Evolutionary conservation across 208 protist genomes (phyloP).

Genomic region (Trypanosoma congolense): DNA sequence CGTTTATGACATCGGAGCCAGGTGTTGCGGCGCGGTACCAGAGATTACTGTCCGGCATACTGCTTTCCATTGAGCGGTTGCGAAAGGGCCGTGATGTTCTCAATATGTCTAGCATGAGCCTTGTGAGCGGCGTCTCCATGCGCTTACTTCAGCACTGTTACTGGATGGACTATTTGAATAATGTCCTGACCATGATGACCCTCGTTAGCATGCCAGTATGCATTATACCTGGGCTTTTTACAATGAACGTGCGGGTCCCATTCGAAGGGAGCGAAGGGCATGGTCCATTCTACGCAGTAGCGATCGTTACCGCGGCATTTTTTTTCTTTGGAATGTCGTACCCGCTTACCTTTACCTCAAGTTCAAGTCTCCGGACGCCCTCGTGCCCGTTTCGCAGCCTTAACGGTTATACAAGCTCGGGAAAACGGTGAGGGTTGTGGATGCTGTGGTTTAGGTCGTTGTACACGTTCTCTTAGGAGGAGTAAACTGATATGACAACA

Average conservation of each 20-base stretch:
- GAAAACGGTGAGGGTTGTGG: too few relatives aligned
- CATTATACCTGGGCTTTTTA: constrained; percentile 66
- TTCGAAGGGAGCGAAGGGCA: constrained; percentile 34
- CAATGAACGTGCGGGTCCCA: constrained; percentile 68
- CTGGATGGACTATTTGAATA: constrained; percentile 81
- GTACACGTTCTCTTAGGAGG: too few relatives aligned
- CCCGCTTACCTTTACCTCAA: constrained; percentile 43
- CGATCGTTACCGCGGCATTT: constrained; percentile 36
- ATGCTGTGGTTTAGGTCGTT: too few relatives aligned
- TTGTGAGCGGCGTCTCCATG: constrained; percentile 73
- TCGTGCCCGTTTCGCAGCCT: constrained; percentile 36
- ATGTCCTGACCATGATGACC: constrained; percentile 68
- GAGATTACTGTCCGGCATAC: constrained; percentile 31
- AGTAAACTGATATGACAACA: too few relatives aligned
- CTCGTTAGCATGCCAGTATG: constrained; percentile 73
- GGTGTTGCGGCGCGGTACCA: constrained; percentile 51
- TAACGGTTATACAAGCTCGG: too few relatives aligned
- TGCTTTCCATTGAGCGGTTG: constrained; percentile 47
- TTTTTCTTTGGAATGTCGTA: constrained; percentile 35
- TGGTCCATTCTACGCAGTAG: constrained; percentile 45
- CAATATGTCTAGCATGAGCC: constrained; percentile 71
- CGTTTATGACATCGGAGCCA: constrained; percentile 26
- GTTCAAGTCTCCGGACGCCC: constrained; percentile 53
- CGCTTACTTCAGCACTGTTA: constrained; percentile 77
- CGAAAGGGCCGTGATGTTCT: constrained; percentile 63